Evolutionary conservation across 2,329 filamentous ascomycete genomes (phyloP).

Genomic region (Trichoderma breve): DNA sequence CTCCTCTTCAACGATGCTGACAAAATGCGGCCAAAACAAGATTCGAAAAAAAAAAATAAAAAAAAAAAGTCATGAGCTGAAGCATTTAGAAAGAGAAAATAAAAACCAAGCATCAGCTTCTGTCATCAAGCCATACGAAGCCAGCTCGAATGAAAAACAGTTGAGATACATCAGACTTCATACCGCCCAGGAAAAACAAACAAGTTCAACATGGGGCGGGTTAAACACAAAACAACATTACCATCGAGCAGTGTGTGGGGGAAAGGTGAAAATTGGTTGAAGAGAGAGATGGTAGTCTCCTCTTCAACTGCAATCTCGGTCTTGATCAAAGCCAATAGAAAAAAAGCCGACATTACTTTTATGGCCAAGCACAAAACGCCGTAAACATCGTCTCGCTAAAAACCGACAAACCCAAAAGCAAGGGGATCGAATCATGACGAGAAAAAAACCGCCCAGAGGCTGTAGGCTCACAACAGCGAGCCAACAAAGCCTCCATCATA

Average conservation of each 20-base stretch:
- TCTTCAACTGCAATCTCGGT: neutral
- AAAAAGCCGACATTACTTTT: conserved; percentile 16
- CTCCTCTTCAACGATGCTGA: neutral
- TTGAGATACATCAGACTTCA: conserved; percentile 6
- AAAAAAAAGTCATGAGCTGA: neutral
- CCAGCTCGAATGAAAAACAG: neutral
- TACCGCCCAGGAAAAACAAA: neutral
- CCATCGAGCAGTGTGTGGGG: neutral
- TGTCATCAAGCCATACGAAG: conserved; percentile 7
- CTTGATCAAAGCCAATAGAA: neutral
- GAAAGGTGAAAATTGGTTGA: neutral
- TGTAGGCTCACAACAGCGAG: conserved; percentile 1
- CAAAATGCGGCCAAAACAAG: neutral
- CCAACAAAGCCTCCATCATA: neutral
- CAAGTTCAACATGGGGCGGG: neutral
- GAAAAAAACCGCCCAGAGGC: neutral
- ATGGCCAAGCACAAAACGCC: conserved; percentile 15
- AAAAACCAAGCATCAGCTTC: neutral
- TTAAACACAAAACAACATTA: neutral
- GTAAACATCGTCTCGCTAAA: conserved; percentile 10
- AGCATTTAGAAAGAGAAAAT: neutral
- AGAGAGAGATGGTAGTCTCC: neutral
- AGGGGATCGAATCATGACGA: conserved; percentile 5
- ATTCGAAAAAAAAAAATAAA: neutral
- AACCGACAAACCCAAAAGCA: conserved; percentile 8